These are phyloP conservation scores for Picochlorum sp. DNA, from an alignment of 139 green algal species.

Conservation along the genomic window DNA sequence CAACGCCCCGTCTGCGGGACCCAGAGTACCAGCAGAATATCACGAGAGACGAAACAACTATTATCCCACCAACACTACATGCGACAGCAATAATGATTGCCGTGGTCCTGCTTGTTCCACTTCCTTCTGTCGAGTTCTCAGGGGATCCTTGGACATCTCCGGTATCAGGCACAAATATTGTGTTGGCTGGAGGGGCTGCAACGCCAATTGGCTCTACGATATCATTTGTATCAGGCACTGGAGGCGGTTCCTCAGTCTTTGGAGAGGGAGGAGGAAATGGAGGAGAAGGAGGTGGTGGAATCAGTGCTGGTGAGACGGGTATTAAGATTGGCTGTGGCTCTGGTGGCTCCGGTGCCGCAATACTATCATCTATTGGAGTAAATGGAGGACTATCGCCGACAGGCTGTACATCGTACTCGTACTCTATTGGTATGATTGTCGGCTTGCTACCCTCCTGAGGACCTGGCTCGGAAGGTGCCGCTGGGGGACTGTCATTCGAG, in stretches of 20 bases:
- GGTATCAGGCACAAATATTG: background rate
- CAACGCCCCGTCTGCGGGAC: background rate
- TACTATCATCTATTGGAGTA: too few relatives aligned
- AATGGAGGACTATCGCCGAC: too few relatives aligned
- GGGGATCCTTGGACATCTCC: background rate
- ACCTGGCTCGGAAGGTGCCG: too few relatives aligned
- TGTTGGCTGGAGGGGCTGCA: background rate
- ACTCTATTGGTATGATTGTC: too few relatives aligned
- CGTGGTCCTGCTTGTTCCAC: background rate
- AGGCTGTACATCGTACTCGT: too few relatives aligned
- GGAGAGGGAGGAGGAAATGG: background rate
- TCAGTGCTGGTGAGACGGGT: background rate
- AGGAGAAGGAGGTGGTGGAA: background rate
- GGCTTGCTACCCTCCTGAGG: too few relatives aligned
- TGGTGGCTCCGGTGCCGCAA: background rate
- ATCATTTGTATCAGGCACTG: background rate
- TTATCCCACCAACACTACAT: slow-evolving; percentile 1
- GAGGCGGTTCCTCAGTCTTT: background rate
- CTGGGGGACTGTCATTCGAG: too few relatives aligned
- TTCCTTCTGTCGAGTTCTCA: slow-evolving; percentile 1
- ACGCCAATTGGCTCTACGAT: background rate
- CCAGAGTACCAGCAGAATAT: slow-evolving; percentile 5
- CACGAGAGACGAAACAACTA: background rate
- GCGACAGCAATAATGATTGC: slow-evolving; percentile 9
- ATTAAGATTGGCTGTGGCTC: background rate